Conservation (phyloP, 2,329 filamentous ascomycete genomes). For the Arthrobotrys musiformis region DNA sequence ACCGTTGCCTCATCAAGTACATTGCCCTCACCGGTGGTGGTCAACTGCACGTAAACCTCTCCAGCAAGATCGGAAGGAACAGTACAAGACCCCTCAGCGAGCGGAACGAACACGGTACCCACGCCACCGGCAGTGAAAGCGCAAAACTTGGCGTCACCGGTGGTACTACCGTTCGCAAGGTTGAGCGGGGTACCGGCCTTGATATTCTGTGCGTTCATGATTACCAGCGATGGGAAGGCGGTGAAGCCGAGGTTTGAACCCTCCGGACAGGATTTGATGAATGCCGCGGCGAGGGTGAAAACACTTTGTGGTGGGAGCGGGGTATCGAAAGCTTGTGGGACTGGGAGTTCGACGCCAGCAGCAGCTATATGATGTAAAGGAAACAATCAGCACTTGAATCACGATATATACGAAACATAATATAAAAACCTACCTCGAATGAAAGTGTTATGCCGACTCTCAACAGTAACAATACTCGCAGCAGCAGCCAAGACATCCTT, state of each 20-base stretch:
- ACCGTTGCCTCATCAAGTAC: conserved; percentile 72
- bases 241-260: conserved; percentile 73
- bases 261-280: conserved; percentile 76
- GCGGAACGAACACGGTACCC: conserved; percentile 71
- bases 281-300: conserved; percentile 78
- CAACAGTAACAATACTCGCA: conserved; percentile 76
- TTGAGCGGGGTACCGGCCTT: conserved; percentile 63
- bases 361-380: conserved; percentile 22
- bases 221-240: conserved; percentile 69
- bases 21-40: conserved; percentile 66
- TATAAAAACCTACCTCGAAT: conserved; percentile 72
- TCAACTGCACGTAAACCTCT: conserved; percentile 75
- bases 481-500: conserved; percentile 73
- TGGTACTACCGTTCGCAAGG: conserved; percentile 65
- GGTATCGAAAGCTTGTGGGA: conserved; percentile 77
- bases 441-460: conserved; percentile 78
- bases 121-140: conserved; percentile 64
- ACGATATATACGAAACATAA: not conserved
- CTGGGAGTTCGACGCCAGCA: conserved; percentile 65
- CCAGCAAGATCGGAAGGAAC: conserved; percentile 73
- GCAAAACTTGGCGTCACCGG: conserved; percentile 62
- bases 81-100: conserved; percentile 69
- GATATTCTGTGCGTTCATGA: conserved; percentile 56
- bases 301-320: conserved; percentile 75
- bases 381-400: conserved; percentile 2